Conservation (phyloP, 306 rosid species). For the Cucumis sativus region DNA sequence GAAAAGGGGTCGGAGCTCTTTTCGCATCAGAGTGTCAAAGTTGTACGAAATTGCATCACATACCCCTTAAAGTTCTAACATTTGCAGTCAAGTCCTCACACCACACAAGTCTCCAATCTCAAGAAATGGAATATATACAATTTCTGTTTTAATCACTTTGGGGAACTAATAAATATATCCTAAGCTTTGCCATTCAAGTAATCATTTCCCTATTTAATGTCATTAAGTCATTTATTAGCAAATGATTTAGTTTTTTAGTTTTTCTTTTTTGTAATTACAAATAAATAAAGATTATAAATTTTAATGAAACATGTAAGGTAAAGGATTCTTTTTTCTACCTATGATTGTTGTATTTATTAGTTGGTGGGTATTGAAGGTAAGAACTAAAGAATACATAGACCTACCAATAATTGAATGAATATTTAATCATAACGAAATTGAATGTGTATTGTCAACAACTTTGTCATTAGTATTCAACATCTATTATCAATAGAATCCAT, state of each 20-base stretch:
- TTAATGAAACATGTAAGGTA: background rate
- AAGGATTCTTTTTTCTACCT: background rate
- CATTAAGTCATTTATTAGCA: background rate
- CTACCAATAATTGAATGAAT: background rate
- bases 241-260: background rate
- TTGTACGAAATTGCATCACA: background rate
- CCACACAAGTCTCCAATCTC: background rate
- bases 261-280: too few species aligned
- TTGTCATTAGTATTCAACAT: background rate
- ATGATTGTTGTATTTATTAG: background rate
- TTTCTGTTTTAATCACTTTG: too few species aligned
- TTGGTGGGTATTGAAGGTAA: background rate
- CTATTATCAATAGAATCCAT: background rate
- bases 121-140: background rate
- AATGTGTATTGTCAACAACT: background rate
- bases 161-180: background rate
- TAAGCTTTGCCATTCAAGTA: background rate
- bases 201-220: background rate
- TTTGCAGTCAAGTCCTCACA: constrained; percentile 3
- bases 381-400: background rate
- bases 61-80: background rate
- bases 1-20: background rate
- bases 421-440: background rate
- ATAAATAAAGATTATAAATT: background rate
- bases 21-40: constrained; percentile 17